Base-by-base conservation (phyloP, 1,284 basidiomycete genomes). In the Omphalotus olearius region DNA sequence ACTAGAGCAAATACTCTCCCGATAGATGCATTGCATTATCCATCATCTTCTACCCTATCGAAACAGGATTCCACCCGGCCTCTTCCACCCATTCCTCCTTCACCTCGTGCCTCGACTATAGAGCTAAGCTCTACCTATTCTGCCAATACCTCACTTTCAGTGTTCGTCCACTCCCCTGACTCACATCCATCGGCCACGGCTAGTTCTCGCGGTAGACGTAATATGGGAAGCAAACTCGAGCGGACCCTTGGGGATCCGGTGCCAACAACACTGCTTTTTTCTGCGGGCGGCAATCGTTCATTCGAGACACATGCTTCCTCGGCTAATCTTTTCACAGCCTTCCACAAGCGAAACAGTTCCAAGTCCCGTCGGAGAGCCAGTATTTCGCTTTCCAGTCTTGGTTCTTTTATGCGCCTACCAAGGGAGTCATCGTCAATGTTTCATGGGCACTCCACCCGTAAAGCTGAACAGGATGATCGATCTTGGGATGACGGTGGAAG, bases 341-440 rank as follows among this genome's bases (percentile, higher is more conserved):
- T 30, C 13, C 13, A 3, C 30, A 33, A 33, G 13, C 30, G 30
- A 9, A 33, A 9, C 3, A 30, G 39, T 3, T 42, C 38, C 14
- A 47, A 25, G 6, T 49, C 47, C 13, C 30, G 25, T 9, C 48
- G 41, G 16, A 30, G 48, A 25, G 17, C 14, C 1, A 50, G 48
- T 14, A 13, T 50, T 9, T 50, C 48, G 3, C 48, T 50, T n/a
- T 50, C 41, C 2, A 50, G 48, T 25, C 11, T 50, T 10, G 48
- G 48, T 5, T 50, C 48, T 16, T 44, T 50, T 5, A 43, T 50
- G 26, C 41, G 48, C 2, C 14, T 36, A 6, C n/a, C 48, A 4
- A 44, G 18, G 30, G 30, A 33, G 13, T 20, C 38, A 14, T 45
- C 26, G 14, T 17, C 38, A 13, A 23, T 33, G 13, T 25, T 33